Conservation (phyloP, 768 basidiomycete species). For the Leccinum ochraceum region DNA sequence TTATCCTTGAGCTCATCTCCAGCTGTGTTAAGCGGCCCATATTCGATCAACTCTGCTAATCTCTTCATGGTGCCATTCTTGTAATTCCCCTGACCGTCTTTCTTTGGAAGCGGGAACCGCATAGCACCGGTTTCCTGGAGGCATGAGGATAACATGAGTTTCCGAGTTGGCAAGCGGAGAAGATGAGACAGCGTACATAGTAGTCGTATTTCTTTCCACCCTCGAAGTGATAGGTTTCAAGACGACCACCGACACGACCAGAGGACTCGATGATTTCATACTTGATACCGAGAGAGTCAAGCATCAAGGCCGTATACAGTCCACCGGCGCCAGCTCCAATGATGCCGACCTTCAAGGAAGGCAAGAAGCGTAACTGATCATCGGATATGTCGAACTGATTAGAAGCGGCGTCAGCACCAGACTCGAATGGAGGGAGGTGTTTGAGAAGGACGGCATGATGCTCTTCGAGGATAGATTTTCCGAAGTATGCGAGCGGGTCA, state of each 20-base stretch:
- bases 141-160: neutral
- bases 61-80: constrained; percentile 34
- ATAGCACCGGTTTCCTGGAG: constrained; percentile 43
- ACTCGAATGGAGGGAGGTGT: neutral
- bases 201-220: constrained; percentile 35
- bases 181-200: constrained; percentile 28
- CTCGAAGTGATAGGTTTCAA: constrained; percentile 44
- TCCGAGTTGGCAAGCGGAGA: neutral
- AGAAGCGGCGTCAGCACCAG: neutral
- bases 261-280: constrained; percentile 50
- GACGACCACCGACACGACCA: constrained; percentile 43
- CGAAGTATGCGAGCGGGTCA: constrained; percentile 19
- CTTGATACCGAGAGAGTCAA: constrained; percentile 41
- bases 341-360: constrained; percentile 17
- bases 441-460: constrained; percentile 10
- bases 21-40: constrained; percentile 26
- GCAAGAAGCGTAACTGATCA: constrained; percentile 1
- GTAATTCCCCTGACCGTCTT: constrained; percentile 11
- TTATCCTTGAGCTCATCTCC: constrained; percentile 17
- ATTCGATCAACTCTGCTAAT: constrained; percentile 33
- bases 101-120: constrained; percentile 35
- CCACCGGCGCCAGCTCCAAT: constrained; percentile 30
- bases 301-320: constrained; percentile 46
- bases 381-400: constrained; percentile 3
- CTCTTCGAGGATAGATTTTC: constrained; percentile 18